These are phyloP conservation scores for Gastrodia elata DNA, from an alignment of 106 monocot species.

Conservation along the genomic window DNA sequence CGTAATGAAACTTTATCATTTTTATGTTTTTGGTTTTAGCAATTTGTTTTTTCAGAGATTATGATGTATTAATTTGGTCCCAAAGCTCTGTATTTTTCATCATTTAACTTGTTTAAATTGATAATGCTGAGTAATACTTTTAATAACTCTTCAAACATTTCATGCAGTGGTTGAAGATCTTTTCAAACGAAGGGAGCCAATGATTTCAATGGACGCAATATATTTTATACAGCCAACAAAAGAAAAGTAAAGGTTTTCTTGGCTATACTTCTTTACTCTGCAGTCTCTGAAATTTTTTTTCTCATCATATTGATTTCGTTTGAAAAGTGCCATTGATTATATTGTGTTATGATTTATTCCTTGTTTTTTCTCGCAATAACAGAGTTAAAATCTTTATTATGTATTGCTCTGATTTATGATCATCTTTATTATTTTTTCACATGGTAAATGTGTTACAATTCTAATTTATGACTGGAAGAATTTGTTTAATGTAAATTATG, in stretches of 20 bases:
- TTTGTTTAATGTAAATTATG: not conserved
- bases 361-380: not conserved
- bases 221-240: constrained; percentile 92
- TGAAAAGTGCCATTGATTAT: not conserved
- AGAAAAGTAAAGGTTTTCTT: constrained; percentile 54
- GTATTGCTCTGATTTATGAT: not conserved
- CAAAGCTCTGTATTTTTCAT: not conserved
- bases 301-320: not conserved
- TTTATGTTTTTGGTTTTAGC: not conserved
- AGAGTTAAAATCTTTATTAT: not conserved
- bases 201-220: constrained; percentile 89
- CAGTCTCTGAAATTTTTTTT: not conserved
- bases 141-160: not conserved
- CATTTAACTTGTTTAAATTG: not conserved
- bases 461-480: not conserved
- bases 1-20: not conserved
- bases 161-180: constrained; percentile 89
- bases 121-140: not conserved
- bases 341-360: not conserved
- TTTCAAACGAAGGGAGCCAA: constrained; percentile 83
- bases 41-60: not conserved
- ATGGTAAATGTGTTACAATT: not conserved
- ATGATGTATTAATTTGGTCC: not conserved
- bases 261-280: not conserved
- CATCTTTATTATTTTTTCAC: not conserved